Conservation (phyloP, 176 grass and related monocot genomes). For the Rhynchospora tenuis region DNA sequence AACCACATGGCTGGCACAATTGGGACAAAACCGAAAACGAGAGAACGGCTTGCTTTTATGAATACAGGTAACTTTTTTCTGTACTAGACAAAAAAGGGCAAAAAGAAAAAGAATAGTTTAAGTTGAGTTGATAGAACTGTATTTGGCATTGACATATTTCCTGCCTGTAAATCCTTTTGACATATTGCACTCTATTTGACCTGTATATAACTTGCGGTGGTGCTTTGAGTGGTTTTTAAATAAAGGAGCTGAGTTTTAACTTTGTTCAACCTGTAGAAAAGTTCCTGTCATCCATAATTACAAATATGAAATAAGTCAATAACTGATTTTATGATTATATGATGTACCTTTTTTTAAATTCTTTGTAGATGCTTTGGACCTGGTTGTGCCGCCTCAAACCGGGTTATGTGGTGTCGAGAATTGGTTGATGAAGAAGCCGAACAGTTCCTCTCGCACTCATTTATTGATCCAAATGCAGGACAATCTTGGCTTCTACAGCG, state of each 20-base stretch:
- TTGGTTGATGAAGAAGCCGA: constrained; percentile 81
- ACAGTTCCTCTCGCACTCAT: constrained; percentile 64
- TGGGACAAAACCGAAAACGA: constrained; percentile 96
- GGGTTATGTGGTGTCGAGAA: constrained; percentile 79
- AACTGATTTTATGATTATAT: neutral
- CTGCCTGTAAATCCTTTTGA: neutral
- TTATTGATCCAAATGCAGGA: constrained; percentile 65
- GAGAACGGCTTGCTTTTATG: constrained; percentile 89
- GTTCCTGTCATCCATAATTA: neutral
- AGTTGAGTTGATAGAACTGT: no score
- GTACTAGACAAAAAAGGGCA: neutral
- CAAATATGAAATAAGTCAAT: neutral
- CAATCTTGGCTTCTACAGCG: constrained; percentile 76
- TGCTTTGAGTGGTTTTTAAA: neutral
- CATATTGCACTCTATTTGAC: neutral
- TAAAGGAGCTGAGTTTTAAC: neutral
- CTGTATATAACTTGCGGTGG: neutral
- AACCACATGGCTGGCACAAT: constrained; percentile 82
- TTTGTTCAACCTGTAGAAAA: neutral
- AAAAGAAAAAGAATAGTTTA: neutral
- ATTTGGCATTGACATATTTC: no score
- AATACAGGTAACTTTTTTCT: constrained; percentile 57
- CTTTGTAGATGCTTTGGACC: constrained; percentile 71
- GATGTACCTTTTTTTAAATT: neutral
- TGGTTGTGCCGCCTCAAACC: constrained; percentile 41